Conservation (phyloP, 1,139 yeast genomes). For the Diutina rugosa region DNA sequence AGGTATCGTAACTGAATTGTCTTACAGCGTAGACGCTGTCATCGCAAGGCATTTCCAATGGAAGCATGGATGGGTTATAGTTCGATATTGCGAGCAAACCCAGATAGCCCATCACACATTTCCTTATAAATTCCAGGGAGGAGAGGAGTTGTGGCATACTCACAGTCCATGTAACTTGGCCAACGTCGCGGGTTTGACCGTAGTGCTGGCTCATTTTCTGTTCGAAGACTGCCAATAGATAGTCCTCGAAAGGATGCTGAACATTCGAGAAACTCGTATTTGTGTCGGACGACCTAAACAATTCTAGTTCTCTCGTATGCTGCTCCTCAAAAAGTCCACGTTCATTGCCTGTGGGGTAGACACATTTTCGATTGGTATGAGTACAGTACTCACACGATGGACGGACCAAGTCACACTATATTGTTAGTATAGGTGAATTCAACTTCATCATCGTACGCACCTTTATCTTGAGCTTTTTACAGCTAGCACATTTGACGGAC, state of each 20-base stretch:
- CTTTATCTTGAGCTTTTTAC: neutral
- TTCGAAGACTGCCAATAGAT: neutral
- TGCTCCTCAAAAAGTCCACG: no score
- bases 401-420: slow-evolving; percentile 19
- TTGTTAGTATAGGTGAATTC: neutral
- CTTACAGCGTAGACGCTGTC: neutral
- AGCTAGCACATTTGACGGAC: neutral
- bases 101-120: neutral
- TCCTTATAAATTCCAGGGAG: neutral
- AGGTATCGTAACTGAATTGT: neutral
- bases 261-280: neutral
- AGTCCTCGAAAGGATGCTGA: neutral
- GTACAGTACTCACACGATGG: slow-evolving; percentile 27
- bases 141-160: neutral
- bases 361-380: slow-evolving; percentile 18
- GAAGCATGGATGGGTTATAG: neutral
- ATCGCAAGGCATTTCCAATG: neutral
- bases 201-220: neutral
- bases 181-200: neutral
- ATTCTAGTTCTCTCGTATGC: neutral
- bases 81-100: neutral
- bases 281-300: neutral
- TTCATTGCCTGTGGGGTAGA: slow-evolving; percentile 10
- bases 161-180: neutral
- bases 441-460: neutral